A percentile compares a stretch with the other conserved stretches of the same genome.
These are phyloP conservation scores for Globisporangium okanoganense DNA, from an alignment of 352 stramenopile genomes.

Conservation along the genomic window DNA sequence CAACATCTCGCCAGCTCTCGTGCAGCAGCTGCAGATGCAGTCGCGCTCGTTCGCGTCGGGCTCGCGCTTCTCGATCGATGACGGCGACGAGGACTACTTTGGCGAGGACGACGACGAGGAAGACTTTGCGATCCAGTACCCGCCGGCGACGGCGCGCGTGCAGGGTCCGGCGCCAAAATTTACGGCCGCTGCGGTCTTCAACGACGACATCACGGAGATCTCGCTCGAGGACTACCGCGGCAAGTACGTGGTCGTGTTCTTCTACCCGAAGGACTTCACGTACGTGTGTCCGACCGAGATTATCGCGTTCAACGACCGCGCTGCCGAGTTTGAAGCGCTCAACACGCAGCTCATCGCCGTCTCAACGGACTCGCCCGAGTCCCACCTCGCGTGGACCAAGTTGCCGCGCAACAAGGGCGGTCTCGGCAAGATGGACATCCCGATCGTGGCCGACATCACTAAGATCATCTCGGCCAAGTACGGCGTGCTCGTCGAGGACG, in stretches of 20 bases:
- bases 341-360: constrained; percentile 87
- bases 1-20: neutral
- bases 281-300: constrained; percentile 91
- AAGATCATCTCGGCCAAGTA: constrained; percentile 92
- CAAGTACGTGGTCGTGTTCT: constrained; percentile 90
- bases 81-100: constrained; percentile 58
- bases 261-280: constrained; percentile 91
- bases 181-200: constrained; percentile 64
- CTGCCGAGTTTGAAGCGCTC: constrained; percentile 76
- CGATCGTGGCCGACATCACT: constrained; percentile 91
- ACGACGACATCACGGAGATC: constrained; percentile 83
- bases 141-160: constrained; percentile 47
- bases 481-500: constrained; percentile 85
- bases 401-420: constrained; percentile 89
- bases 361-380: constrained; percentile 89
- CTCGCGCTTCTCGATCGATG: constrained; percentile 18
- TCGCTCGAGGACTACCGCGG: constrained; percentile 81
- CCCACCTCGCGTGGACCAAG: constrained; percentile 88
- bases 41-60: constrained; percentile 39
- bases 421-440: constrained; percentile 91
- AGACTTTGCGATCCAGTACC: constrained; percentile 81
- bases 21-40: constrained; percentile 12
- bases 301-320: constrained; percentile 88
- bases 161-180: constrained; percentile 69
- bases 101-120: constrained; percentile 60